Evolutionary conservation across 257 asterid species (phyloP), one percentile per base, ranked within the genome.

Genomic region (Ilex aquifolium): DNA sequence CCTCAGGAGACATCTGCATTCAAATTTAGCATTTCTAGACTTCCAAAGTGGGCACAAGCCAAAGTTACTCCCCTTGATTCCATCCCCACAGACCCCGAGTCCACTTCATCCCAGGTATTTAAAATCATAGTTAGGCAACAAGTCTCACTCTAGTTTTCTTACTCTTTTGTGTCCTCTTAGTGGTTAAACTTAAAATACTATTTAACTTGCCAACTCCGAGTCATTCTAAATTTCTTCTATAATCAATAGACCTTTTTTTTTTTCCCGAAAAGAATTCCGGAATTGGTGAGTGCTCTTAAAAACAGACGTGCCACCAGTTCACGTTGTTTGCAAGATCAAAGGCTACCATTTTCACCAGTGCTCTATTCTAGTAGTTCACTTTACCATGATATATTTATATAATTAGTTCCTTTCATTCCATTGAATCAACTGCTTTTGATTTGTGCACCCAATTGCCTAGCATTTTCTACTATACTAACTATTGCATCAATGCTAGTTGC

Each of bases 11-110:
- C 59, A 27, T 62, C 78, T 59, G 76, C 73, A 60, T 84, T 86
- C 67, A 69, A 66, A 65, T 84, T 86, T 74, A 86, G 91, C 70
- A 53, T 84, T 65, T 86, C 95, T 56, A 80, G 80, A 68, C 89
- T 86, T 72, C 95, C 91, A 32, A 76, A 80, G 31, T 84, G 95
- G 95, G 95, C 95, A 44, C 79, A 49, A 46, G 62, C 66, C 39
- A 79, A 84, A 76, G 78, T 80, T 48, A 57, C 32, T 30, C 36
- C 31, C 46, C 58, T 69, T 56, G 60, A 62, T 70, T 70, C 79
- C 57, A 48, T 52, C 48, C 65, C 65, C 2, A 49, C 30, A 12
- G 67, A 64, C 52, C 64, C 40, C 51, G 74, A 71, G 51, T 75
- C 80, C 63, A 60, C 49, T 76, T 77, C 73, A 17, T 71, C 69